Evolutionary conservation across 2,329 filamentous ascomycete species (phyloP).

Genomic region (Emergomyces orientalis): DNA sequence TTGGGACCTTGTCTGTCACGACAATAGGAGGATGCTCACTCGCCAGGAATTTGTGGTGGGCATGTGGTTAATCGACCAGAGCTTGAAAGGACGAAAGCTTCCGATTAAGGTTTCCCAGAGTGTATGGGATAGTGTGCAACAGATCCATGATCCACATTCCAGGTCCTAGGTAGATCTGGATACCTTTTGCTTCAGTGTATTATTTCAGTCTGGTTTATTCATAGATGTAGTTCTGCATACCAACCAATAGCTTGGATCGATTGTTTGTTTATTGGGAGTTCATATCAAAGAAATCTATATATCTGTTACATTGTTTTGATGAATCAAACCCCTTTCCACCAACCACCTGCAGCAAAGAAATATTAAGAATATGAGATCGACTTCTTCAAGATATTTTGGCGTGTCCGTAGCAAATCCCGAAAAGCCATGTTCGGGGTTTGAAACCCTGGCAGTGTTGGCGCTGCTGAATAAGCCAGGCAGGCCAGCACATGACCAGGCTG

Average conservation of each 20-base stretch:
- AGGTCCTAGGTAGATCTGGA: not conserved
- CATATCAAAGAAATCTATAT: not conserved
- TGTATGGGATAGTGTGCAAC: conserved; percentile 39
- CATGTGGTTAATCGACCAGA: conserved; percentile 43
- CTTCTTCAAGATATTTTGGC: not conserved
- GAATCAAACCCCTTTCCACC: too few relatives aligned
- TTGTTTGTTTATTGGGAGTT: too few relatives aligned
- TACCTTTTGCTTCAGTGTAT: not conserved
- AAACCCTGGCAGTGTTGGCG: not conserved
- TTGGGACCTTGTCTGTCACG: conserved; percentile 39
- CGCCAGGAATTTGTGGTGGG: conserved; percentile 43
- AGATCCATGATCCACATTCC: conserved; percentile 16
- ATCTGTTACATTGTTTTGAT: not conserved
- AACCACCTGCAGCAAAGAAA: too few relatives aligned
- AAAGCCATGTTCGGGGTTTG: not conserved
- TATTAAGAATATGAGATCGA: too few relatives aligned
- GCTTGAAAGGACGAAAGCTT: conserved; percentile 39
- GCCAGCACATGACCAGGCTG: not conserved
- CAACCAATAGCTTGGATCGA: not conserved
- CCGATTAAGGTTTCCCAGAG: conserved; percentile 38
- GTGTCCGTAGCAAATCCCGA: not conserved
- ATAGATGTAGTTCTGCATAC: not conserved
- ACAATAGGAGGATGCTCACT: conserved; percentile 31
- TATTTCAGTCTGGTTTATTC: not conserved
- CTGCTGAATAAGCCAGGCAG: not conserved